Evolutionary conservation across 495 filamentous ascomycete genomes (phyloP).

Genomic region (Aspergillus conjunctus): DNA sequence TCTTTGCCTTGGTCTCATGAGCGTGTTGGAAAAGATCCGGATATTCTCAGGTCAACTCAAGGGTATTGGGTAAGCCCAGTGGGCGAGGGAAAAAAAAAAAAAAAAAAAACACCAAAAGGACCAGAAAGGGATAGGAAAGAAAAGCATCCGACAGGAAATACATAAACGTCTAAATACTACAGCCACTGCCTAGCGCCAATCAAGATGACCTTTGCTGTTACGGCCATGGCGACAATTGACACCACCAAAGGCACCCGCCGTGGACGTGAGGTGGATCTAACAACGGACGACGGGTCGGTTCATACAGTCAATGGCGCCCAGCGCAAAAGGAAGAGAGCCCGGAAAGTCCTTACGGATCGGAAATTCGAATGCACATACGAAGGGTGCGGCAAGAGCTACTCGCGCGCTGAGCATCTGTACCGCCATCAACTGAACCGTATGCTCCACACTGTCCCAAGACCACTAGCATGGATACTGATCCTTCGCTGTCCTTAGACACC

Average conservation of each 20-base stretch:
- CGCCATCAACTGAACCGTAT: slow-evolving; percentile 95
- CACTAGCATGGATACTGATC: slow-evolving; percentile 19
- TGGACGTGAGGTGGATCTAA: slow-evolving; percentile 32
- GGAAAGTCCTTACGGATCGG: slow-evolving; percentile 82
- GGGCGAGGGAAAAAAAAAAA: slow-evolving; percentile 4
- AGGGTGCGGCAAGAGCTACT: slow-evolving; percentile 94
- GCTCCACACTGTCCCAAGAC: slow-evolving; percentile 21
- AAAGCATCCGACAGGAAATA: background rate
- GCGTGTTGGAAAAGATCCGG: slow-evolving; percentile 41
- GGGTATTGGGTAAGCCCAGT: slow-evolving; percentile 34
- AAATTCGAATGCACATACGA: slow-evolving; percentile 92
- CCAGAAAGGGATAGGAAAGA: background rate
- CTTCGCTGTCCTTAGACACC: slow-evolving; percentile 50
- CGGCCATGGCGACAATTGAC: slow-evolving; percentile 33
- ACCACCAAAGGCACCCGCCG: slow-evolving; percentile 19
- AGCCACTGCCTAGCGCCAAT: background rate
- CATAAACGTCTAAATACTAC: background rate
- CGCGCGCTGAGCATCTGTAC: slow-evolving; percentile 94
- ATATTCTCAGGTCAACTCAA: slow-evolving; percentile 41
- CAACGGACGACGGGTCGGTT: slow-evolving; percentile 33
- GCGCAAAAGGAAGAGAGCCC: slow-evolving; percentile 76
- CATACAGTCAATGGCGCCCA: slow-evolving; percentile 39
- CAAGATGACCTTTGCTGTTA: slow-evolving; percentile 30
- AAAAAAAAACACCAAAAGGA: background rate
- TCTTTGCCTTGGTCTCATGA: slow-evolving; percentile 17